Conservation (phyloP, 2,329 filamentous ascomycete species). For the Herpomyces periplanetae region DNA sequence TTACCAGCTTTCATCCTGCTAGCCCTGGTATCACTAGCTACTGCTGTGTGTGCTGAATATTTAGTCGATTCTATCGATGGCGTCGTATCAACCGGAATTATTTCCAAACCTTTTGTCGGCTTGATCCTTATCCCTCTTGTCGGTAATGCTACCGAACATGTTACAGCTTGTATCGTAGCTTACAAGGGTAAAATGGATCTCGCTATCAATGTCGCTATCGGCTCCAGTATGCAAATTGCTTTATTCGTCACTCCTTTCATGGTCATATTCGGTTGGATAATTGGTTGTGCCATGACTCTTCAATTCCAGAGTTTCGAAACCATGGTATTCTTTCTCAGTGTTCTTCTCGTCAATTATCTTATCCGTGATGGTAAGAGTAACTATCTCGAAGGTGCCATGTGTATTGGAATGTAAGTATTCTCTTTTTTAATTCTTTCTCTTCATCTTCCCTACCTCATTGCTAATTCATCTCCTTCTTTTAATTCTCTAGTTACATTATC, state of each 20-base stretch:
- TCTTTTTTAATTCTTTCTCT: too few species aligned
- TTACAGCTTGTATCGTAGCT: conserved; percentile 40
- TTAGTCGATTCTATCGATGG: conserved; percentile 34
- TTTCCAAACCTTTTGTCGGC: conserved; percentile 46
- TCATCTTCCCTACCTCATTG: too few species aligned
- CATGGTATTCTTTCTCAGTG: conserved; percentile 33
- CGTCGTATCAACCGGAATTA: conserved; percentile 24
- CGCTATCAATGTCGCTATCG: conserved; percentile 43
- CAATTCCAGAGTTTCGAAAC: conserved; percentile 69
- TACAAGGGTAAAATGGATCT: conserved; percentile 31
- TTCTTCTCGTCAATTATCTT: conserved; percentile 40
- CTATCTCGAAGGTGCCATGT: too few species aligned
- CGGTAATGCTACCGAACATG: conserved; percentile 40
- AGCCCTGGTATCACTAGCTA: conserved; percentile 28
- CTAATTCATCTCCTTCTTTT: too few species aligned
- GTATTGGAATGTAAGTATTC: too few species aligned
- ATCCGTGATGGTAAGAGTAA: conserved; percentile 49
- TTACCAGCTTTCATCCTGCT: conserved; percentile 31
- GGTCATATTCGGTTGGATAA: conserved; percentile 35
- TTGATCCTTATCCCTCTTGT: conserved; percentile 40
- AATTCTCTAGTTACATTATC: conserved; percentile 19
- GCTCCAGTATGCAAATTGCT: conserved; percentile 43
- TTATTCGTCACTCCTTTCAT: conserved; percentile 27
- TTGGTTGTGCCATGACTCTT: conserved; percentile 28
- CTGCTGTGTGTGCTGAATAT: conserved; percentile 41